Conservation (phyloP, 1,284 basidiomycete genomes). For the Phellopilus nigrolimitatus region DNA sequence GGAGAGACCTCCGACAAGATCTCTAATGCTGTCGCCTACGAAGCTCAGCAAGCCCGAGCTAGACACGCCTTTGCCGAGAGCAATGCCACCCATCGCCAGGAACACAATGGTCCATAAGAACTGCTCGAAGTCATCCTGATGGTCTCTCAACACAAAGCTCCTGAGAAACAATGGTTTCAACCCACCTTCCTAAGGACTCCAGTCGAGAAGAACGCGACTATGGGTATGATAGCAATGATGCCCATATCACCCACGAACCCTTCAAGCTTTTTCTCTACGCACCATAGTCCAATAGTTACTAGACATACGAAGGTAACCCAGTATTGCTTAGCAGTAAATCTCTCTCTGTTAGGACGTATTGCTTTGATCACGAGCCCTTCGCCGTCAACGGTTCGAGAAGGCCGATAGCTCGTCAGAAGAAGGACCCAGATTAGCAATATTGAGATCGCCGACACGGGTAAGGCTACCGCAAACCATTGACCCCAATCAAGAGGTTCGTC, state of each 20-base stretch:
- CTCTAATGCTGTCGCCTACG: conserved; percentile 68
- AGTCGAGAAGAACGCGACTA: conserved; percentile 93
- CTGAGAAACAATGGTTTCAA: conserved; percentile 3
- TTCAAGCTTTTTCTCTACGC: conserved; percentile 81
- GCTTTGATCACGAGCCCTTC: conserved; percentile 80
- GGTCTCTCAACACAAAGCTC: conserved; percentile 9
- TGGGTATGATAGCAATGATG: conserved; percentile 90
- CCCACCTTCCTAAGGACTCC: conserved; percentile 90
- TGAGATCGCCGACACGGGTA: conserved; percentile 86
- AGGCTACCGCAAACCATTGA: conserved; percentile 90
- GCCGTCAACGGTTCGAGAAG: conserved; percentile 63
- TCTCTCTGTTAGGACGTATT: conserved; percentile 77
- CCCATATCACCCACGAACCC: conserved; percentile 92
- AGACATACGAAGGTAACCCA: conserved; percentile 86
- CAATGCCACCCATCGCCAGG: conserved; percentile 98
- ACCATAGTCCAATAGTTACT: conserved; percentile 91
- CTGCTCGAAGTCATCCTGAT: conserved; percentile 89
- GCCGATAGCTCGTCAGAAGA: conserved; percentile 79
- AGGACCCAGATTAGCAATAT: conserved; percentile 90
- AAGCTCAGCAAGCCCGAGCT: conserved; percentile 84
- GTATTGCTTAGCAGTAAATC: conserved; percentile 82
- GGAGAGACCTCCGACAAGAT: conserved; percentile 64
- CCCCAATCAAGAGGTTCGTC: conserved; percentile 85
- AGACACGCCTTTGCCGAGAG: conserved; percentile 90
- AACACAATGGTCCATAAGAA: conserved; percentile 94